Conservation (phyloP, 768 basidiomycete genomes). For the Macrolepiota fuliginosa region DNA sequence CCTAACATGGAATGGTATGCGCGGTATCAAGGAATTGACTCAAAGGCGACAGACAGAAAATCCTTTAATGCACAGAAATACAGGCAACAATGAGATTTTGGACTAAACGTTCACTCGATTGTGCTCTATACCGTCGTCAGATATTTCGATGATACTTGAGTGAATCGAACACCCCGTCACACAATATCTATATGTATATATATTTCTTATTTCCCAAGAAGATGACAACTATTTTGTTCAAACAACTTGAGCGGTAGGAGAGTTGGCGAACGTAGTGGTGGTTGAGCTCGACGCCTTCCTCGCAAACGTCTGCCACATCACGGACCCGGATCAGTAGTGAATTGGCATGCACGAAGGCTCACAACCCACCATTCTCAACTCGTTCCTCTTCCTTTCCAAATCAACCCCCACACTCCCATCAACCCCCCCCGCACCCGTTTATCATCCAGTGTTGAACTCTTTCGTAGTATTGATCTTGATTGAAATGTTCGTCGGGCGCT, state of each 20-base stretch:
- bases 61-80: too few species aligned
- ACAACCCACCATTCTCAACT: conserved; percentile 3
- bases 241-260: not conserved
- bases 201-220: not conserved
- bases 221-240: not conserved
- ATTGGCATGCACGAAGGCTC: not conserved
- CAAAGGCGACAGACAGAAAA: too few species aligned
- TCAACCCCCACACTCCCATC: conserved; percentile 10
- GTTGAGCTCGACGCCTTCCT: conserved; percentile 8
- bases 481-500: conserved; percentile 46
- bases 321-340: not conserved
- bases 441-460: conserved; percentile 41
- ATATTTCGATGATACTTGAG: too few species aligned
- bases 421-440: conserved; percentile 25
- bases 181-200: too few species aligned
- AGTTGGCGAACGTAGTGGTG: conserved; percentile 3
- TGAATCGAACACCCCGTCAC: too few species aligned
- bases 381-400: conserved; percentile 5
- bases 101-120: too few species aligned
- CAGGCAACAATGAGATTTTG: too few species aligned
- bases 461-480: conserved; percentile 57
- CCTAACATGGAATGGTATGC: too few species aligned
- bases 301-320: not conserved
- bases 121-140: too few species aligned
- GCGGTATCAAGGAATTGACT: too few species aligned